Percentiles rank a stretch among this genome's conserved stretches.
Evolutionary conservation across 768 basidiomycete species (phyloP).

Genomic region (Mycena sanguinolenta): DNA sequence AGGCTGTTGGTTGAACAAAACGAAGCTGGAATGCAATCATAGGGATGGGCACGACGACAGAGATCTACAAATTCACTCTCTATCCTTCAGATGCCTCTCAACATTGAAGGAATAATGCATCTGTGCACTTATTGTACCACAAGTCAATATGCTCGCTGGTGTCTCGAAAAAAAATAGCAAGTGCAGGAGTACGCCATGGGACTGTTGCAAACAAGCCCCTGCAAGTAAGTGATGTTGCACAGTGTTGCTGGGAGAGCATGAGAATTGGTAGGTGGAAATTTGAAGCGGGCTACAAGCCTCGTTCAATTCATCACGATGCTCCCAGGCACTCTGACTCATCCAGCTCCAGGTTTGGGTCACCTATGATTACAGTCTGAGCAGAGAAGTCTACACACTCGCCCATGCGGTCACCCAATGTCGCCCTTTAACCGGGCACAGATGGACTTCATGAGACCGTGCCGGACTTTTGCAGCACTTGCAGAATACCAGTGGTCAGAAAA

Average conservation of each 20-base stretch:
- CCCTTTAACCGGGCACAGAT: constrained; percentile 98
- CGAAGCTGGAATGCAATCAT: constrained; percentile 64
- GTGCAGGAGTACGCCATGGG: constrained; percentile 97
- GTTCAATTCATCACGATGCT: constrained; percentile 97
- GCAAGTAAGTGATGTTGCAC: constrained; percentile 94
- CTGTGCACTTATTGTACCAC: constrained; percentile 95
- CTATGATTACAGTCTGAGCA: constrained; percentile 98
- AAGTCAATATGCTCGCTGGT: constrained; percentile 97
- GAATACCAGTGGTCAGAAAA: constrained; percentile 98
- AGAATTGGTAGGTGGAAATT: neutral
- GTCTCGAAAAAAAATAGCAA: constrained; percentile 95
- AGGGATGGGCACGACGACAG: constrained; percentile 13
- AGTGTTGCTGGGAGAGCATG: constrained; percentile 79
- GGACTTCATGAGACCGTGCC: constrained; percentile 97
- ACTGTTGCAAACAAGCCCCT: constrained; percentile 95
- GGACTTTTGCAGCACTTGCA: constrained; percentile 96
- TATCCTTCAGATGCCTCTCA: constrained; percentile 96
- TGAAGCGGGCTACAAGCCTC: constrained; percentile 67
- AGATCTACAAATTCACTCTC: constrained; percentile 81
- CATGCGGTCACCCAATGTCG: constrained; percentile 98
- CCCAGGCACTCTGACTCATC: constrained; percentile 95
- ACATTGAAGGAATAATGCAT: constrained; percentile 98
- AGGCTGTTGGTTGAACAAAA: constrained; percentile 98
- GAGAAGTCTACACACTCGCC: constrained; percentile 99
- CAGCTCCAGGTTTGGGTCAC: constrained; percentile 95